Evolutionary conservation across 345 rosid species (phyloP).

Genomic region (Mallotus nudiflorus): DNA sequence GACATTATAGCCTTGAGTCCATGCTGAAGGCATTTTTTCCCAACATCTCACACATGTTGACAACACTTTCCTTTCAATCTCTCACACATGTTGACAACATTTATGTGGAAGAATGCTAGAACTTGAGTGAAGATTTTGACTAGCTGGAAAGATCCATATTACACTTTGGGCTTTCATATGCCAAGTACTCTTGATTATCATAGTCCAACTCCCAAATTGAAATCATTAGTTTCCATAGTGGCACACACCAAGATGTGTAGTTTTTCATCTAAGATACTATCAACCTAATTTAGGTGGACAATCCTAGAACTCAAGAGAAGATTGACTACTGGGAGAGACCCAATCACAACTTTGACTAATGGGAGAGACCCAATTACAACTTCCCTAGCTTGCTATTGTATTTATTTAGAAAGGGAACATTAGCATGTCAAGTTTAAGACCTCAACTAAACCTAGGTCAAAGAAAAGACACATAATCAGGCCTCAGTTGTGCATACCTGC

Average conservation of each 20-base stretch:
- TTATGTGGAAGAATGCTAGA: background rate
- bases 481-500: constrained; percentile 48
- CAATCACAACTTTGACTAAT: background rate
- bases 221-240: background rate
- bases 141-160: background rate
- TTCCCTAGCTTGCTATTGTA: background rate
- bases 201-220: background rate
- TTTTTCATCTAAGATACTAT: background rate
- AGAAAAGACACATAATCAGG: constrained; percentile 14
- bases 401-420: background rate
- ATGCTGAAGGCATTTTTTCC: no score
- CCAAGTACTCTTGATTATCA: background rate
- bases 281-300: background rate
- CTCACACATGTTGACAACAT: background rate
- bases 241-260: background rate
- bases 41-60: no score
- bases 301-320: background rate
- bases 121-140: background rate
- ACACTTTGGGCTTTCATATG: background rate
- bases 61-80: background rate
- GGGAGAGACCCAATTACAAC: background rate
- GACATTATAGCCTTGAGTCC: no score
- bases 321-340: no score
- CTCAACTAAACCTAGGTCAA: background rate
- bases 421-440: background rate